phyloP scores from a whole-genome alignment of 1,284 basidiomycete genomes.

The Ceratobasidium theobromae region DNA sequence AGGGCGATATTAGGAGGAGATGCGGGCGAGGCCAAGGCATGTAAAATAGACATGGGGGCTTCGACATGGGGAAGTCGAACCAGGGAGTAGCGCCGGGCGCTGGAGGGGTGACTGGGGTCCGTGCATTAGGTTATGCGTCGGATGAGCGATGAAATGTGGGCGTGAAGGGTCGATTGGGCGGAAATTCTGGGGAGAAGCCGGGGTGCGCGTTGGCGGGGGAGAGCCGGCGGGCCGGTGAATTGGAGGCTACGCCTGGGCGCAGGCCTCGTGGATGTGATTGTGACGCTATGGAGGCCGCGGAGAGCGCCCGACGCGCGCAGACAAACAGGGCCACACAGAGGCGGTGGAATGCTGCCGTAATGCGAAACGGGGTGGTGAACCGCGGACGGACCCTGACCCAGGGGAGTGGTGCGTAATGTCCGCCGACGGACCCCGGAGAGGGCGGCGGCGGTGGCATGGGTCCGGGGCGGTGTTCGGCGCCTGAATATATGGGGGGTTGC shows the following conservation, averaged over 20 bases:
- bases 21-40: not conserved
- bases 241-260: too few species aligned
- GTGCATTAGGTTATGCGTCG: too few species aligned
- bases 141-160: too few species aligned
- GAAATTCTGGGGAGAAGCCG: too few species aligned
- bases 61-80: not conserved
- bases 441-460: not conserved
- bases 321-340: too few species aligned
- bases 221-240: too few species aligned
- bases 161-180: too few species aligned
- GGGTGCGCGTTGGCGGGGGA: too few species aligned
- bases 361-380: not conserved
- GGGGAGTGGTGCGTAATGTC: not conserved
- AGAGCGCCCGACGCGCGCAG: too few species aligned
- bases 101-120: too few species aligned
- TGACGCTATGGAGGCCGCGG: too few species aligned
- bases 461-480: conserved; percentile 13
- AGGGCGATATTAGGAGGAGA: not conserved
- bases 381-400: conserved; percentile 1
- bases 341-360: conserved; percentile 14
- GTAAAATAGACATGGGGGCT: not conserved
- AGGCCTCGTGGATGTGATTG: too few species aligned
- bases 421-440: conserved; percentile 12
- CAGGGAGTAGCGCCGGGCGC: not conserved
- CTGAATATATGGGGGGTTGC: conserved; percentile 20